phyloP scores from a whole-genome alignment of 2,329 filamentous ascomycete species.

The Monilinia aucupariae region DNA sequence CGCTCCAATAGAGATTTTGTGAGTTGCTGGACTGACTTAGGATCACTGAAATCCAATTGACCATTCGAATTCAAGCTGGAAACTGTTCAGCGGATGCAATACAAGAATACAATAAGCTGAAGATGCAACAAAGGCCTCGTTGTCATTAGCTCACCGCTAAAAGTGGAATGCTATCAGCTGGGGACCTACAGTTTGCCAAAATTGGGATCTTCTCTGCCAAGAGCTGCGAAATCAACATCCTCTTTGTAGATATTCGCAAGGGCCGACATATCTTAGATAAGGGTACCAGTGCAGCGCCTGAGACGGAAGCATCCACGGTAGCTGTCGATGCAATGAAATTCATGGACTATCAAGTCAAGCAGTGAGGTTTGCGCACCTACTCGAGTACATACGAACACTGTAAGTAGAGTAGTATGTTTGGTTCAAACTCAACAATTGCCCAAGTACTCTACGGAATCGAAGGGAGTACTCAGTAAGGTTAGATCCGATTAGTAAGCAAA shows the following conservation, averaged over 20 bases:
- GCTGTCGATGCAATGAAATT: no score
- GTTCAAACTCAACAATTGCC: background rate
- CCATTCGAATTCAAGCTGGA: constrained; percentile 47
- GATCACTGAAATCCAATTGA: constrained; percentile 75
- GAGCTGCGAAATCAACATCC: constrained; percentile 55
- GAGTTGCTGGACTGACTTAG: constrained; percentile 69
- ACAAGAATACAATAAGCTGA: background rate
- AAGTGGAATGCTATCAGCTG: background rate
- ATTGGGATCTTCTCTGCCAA: constrained; percentile 53
- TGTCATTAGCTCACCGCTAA: background rate
- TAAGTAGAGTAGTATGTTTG: background rate
- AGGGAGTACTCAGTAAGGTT: no score
- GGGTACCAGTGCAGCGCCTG: no score
- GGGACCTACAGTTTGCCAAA: constrained; percentile 52
- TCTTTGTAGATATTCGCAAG: constrained; percentile 47
- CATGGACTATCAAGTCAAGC: no score
- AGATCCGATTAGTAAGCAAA: constrained; percentile 1
- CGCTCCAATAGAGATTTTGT: constrained; percentile 71
- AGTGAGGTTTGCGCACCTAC: background rate
- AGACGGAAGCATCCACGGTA: background rate
- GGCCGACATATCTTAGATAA: constrained; percentile 23
- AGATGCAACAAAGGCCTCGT: background rate
- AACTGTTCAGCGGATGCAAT: constrained; percentile 13
- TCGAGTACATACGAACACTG: no score
- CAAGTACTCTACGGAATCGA: no score